Percentiles rank a stretch among this genome's conserved stretches.
Evolutionary conservation across 371 early-diverging fungal genomes (phyloP).

Genomic region (Actinomortierella wolfii): DNA sequence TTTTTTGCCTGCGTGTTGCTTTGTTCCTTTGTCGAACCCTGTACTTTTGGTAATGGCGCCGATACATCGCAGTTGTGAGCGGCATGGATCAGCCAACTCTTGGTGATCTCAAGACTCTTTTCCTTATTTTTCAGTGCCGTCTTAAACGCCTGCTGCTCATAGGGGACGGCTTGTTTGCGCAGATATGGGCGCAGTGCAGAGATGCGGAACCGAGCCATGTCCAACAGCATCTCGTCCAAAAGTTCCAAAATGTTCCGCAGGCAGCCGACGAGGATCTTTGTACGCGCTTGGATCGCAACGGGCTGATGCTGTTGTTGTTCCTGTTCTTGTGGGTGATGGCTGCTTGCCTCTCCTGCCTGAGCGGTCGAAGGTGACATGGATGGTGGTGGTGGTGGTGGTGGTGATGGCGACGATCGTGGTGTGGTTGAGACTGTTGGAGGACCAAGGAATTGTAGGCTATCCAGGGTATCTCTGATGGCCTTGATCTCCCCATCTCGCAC

Average conservation of each 20-base stretch:
- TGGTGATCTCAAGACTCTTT: constrained; percentile 11
- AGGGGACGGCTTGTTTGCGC: constrained; percentile 39
- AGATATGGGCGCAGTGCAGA: constrained; percentile 27
- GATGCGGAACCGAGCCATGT: constrained; percentile 32
- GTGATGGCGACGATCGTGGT: not conserved
- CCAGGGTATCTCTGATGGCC: constrained; percentile 12
- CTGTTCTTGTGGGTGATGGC: too few species aligned
- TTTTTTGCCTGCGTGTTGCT: not conserved
- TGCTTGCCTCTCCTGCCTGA: too few species aligned
- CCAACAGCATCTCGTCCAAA: constrained; percentile 39
- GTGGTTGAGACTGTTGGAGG: not conserved
- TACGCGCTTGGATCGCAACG: too few species aligned
- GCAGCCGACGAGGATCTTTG: constrained; percentile 17
- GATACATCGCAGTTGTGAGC: not conserved
- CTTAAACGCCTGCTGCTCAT: constrained; percentile 27
- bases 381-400: not conserved
- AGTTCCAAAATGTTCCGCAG: constrained; percentile 22
- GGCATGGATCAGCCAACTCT: constrained; percentile 18
- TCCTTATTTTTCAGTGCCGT: constrained; percentile 11
- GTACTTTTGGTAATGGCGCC: not conserved
- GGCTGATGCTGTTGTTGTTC: too few species aligned
- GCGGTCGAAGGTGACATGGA: constrained; percentile 7
- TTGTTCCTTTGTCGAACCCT: not conserved
- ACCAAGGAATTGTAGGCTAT: not conserved
- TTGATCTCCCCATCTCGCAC: constrained; percentile 20